These are phyloP conservation scores for Corylus avellana DNA, from an alignment of 306 rosid genomes.

Conservation along the genomic window DNA sequence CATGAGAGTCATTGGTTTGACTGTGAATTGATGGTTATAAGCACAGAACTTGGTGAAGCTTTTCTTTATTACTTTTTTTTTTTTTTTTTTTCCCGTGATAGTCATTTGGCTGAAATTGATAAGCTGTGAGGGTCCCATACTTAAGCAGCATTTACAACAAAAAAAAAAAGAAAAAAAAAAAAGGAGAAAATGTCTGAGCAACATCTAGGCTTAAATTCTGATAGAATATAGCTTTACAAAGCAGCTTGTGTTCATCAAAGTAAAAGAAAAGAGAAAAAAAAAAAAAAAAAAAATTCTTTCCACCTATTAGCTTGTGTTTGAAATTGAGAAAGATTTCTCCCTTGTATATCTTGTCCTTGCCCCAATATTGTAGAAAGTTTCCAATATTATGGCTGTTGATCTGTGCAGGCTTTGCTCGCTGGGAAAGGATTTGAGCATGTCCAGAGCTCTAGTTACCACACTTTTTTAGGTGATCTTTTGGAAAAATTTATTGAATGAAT, in stretches of 20 bases:
- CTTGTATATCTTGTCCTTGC: neutral
- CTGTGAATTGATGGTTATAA: neutral
- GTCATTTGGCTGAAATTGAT: neutral
- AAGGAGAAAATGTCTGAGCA: neutral
- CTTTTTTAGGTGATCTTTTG: constrained; percentile 13
- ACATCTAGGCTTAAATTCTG: neutral
- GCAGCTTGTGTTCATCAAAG: neutral
- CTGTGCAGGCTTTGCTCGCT: constrained; percentile 22
- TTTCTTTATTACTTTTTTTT: neutral
- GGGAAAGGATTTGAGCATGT: constrained; percentile 25
- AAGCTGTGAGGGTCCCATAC: neutral
- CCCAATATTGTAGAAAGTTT: neutral
- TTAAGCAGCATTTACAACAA: neutral
- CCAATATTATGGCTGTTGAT: neutral
- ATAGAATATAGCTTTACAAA: neutral
- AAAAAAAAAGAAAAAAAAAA: too few relatives aligned
- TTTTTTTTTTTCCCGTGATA: neutral
- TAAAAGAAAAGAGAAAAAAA: neutral
- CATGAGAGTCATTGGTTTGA: neutral
- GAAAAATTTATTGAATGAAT: neutral
- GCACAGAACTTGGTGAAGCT: neutral
- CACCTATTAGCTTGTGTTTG: neutral
- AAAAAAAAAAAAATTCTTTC: too few relatives aligned
- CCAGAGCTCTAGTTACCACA: constrained; percentile 32
- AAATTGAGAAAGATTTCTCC: neutral